Percentiles rank a stretch among this genome's conserved stretches.
phyloP scores from a whole-genome alignment of 495 filamentous ascomycete species.

The Cairneyella variabilis region DNA sequence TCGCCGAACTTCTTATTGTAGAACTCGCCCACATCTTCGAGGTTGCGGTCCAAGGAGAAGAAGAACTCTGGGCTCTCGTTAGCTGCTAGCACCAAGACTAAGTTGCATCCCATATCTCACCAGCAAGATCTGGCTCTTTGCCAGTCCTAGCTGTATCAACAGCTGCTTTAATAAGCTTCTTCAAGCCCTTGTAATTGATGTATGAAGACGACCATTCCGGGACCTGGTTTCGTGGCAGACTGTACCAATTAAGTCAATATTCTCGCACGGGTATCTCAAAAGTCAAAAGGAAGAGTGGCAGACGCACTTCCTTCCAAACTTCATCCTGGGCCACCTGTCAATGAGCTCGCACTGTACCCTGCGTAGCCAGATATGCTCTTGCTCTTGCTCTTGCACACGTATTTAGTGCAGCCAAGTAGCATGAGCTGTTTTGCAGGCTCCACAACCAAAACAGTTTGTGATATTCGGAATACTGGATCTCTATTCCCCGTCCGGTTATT shows the following conservation, averaged over 20 bases:
- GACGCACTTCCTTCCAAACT: conserved; percentile 55
- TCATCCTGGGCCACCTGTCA: conserved; percentile 48
- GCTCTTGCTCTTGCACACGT: neutral
- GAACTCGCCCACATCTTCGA: conserved; percentile 91
- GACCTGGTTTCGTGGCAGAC: conserved; percentile 87
- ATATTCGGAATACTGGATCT: no score
- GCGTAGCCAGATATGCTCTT: neutral
- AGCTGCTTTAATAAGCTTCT: conserved; percentile 86
- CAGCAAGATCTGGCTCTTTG: conserved; percentile 74
- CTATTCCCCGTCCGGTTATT: no score
- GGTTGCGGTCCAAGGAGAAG: conserved; percentile 89
- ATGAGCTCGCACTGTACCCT: neutral
- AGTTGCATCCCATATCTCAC: conserved; percentile 25
- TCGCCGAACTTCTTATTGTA: conserved; percentile 94
- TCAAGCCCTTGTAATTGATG: conserved; percentile 94
- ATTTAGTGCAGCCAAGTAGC: neutral
- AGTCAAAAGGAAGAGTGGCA: neutral
- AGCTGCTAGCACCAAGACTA: no score
- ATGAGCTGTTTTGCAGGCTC: no score
- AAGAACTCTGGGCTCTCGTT: conserved; percentile 70
- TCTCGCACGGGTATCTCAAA: neutral
- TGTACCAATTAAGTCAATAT: conserved; percentile 22
- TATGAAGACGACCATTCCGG: conserved; percentile 93
- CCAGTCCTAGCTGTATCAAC: conserved; percentile 55
- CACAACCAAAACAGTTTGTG: no score